phyloP scores from a whole-genome alignment of 2,329 filamentous ascomycete genomes.

The Elsinoe fawcettii region DNA sequence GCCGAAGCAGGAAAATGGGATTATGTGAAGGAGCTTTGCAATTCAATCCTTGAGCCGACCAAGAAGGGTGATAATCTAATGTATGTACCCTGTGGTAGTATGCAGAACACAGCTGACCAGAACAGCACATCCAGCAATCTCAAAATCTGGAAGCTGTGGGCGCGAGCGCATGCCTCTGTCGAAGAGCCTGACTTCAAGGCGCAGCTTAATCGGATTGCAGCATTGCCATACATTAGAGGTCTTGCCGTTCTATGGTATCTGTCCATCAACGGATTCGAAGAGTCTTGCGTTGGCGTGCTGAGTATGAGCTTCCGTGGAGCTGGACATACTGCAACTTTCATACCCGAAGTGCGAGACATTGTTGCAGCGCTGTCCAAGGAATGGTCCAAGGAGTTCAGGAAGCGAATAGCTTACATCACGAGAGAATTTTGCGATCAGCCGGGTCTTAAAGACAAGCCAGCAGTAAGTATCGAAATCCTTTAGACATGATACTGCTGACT shows the following conservation, averaged over 20 bases:
- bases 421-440: neutral
- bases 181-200: neutral
- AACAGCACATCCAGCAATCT: neutral
- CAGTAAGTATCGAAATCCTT: neutral
- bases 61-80: neutral
- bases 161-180: neutral
- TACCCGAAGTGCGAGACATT: neutral
- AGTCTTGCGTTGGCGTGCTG: neutral
- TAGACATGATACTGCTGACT: neutral
- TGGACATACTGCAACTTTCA: neutral
- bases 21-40: neutral
- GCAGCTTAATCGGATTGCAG: neutral
- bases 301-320: neutral
- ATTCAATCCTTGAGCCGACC: neutral
- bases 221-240: neutral
- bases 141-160: slow-evolving; percentile 6
- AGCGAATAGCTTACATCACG: neutral
- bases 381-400: neutral
- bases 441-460: neutral
- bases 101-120: neutral
- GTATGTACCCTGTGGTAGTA: neutral
- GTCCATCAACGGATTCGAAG: neutral
- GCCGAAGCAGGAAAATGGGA: neutral
- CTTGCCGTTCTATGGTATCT: neutral
- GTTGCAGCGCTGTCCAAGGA: neutral